These are phyloP conservation scores for Caryopteris hybrid DNA, from an alignment of 305 asterid species.

Conservation along the genomic window DNA sequence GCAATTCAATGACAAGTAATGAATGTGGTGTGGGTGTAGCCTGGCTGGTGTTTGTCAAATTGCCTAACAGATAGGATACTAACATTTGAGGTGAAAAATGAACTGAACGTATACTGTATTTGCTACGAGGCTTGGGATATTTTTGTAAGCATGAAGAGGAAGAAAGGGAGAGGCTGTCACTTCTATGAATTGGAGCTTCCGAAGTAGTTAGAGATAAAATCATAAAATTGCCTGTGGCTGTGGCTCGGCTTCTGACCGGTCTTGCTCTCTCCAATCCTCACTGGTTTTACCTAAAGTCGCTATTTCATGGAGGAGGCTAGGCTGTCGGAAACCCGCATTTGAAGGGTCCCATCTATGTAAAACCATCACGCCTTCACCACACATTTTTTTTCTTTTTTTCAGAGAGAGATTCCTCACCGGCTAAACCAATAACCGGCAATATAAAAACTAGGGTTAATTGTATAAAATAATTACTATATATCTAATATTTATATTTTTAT, in stretches of 20 bases:
- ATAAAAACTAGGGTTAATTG: too few species aligned
- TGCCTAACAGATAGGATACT: slow-evolving; percentile 24
- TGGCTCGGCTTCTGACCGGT: slow-evolving; percentile 19
- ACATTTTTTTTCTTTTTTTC: too few species aligned
- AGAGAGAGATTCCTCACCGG: too few species aligned
- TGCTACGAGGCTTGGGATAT: slow-evolving; percentile 10
- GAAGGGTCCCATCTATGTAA: too few species aligned
- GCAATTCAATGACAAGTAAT: slow-evolving; percentile 7
- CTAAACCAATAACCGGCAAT: too few species aligned
- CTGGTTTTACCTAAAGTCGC: slow-evolving; percentile 14
- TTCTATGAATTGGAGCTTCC: slow-evolving; percentile 1
- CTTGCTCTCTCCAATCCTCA: slow-evolving; percentile 13
- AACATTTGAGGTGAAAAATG: not conserved
- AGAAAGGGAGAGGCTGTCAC: slow-evolving; percentile 7
- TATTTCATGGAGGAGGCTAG: too few species aligned
- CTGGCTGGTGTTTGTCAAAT: slow-evolving; percentile 31
- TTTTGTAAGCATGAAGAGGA: slow-evolving; percentile 24
- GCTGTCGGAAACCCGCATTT: too few species aligned
- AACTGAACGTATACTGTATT: not conserved
- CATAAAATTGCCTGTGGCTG: slow-evolving; percentile 30
- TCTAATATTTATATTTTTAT: too few species aligned
- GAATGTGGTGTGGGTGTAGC: slow-evolving; percentile 14
- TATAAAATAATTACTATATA: too few species aligned
- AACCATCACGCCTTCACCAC: too few species aligned
- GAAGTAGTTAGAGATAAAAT: slow-evolving; percentile 6